These are phyloP conservation scores for Apiospora koreana DNA, from an alignment of 2,329 filamentous ascomycete genomes.

Conservation along the genomic window DNA sequence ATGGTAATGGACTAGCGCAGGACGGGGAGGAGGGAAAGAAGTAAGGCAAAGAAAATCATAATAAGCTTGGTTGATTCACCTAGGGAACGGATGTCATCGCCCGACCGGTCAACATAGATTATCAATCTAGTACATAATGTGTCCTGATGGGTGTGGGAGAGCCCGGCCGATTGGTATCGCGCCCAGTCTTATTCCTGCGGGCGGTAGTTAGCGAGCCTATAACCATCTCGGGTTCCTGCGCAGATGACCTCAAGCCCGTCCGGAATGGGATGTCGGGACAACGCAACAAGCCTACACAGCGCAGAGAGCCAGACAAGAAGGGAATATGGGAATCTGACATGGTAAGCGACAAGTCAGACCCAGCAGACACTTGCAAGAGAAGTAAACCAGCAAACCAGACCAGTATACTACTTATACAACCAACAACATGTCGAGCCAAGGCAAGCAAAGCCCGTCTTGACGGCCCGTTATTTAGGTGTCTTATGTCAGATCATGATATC, in stretches of 20 bases:
- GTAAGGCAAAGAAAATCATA: background rate
- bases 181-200: background rate
- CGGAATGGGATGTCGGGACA: background rate
- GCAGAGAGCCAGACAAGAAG: background rate
- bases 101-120: background rate
- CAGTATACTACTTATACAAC: background rate
- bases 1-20: background rate
- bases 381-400: background rate
- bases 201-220: conserved; percentile 26
- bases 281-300: background rate
- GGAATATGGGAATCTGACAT: conserved; percentile 1
- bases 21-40: background rate
- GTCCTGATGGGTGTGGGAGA: background rate
- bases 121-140: background rate
- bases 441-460: background rate
- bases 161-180: conserved; percentile 1
- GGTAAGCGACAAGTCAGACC: background rate
- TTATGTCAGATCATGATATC: background rate
- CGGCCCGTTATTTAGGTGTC: background rate
- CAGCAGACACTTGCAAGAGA: background rate
- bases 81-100: background rate
- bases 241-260: conserved; percentile 30
- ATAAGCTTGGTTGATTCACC: too few relatives aligned
- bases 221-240: conserved; percentile 36
- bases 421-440: background rate